Base-by-base conservation (phyloP, 306 rosid genomes). In the Geum urbanum region DNA sequence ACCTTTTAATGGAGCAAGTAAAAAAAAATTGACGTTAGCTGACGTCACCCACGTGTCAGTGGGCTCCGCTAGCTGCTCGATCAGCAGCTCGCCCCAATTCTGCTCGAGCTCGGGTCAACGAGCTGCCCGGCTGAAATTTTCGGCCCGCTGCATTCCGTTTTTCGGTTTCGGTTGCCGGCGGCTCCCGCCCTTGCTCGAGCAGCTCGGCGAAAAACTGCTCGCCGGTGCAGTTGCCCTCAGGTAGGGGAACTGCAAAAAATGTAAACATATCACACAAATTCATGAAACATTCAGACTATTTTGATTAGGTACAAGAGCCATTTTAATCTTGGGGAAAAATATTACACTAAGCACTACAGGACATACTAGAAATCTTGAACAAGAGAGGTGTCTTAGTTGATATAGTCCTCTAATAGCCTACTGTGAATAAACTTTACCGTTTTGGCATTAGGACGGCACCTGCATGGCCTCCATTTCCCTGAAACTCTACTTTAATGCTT, bases 391-490 rank as follows among this genome's bases (percentile, higher is more conserved):
- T 49, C 67, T 14, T 3, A 63, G 16, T 41, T 62, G 27, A 53
- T 53, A 40, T 22, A 22, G 66, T 20, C 41, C 66, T 67, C 70
- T 49, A 37, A 67, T 41, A 35, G 43, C 43, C 50, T 39, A 9
- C 55, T 52, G 20, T 37, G 53, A 50, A 53, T 46, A 5, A 74
- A 22, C 52, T 35, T 76, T 74, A 94, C 98, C 98, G 87, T 65
- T 84, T 80, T 78, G 96, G 97, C 97, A 90, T 88, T 58, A 91
- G 89, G 82, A 88, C 97, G 4, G 96, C 95, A 44, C 98, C 96
- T 0, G 96, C 98, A 79, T 94, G 98, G 60, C 98, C 97, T 41
- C 98, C 98, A 15, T 83, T 91, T 72, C 97, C 97, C 84, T 90
- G 95, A 80, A 94, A 90, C 55, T 90, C 92, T 59, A 94, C 96